These are phyloP conservation scores for Hirsutella minnesotensis DNA, from an alignment of 2,329 filamentous ascomycete species.

Conservation along the genomic window DNA sequence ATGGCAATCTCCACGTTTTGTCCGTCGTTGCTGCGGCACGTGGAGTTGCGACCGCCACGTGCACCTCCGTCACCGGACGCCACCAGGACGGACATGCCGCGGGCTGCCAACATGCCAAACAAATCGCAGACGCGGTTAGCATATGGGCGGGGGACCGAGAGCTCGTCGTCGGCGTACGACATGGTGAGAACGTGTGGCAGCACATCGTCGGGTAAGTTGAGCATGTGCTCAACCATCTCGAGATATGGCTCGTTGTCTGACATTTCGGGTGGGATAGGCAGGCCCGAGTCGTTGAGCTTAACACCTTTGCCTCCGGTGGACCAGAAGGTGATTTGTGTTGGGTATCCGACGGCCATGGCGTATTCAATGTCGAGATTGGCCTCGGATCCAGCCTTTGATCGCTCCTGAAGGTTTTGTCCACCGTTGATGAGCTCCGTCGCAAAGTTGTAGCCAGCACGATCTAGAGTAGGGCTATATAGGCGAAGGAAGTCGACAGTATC, in stretches of 20 bases:
- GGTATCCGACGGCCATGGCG: constrained; percentile 31
- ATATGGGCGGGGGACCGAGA: constrained; percentile 38
- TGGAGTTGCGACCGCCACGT: constrained; percentile 31
- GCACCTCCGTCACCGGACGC: constrained; percentile 40
- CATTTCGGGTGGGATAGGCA: constrained; percentile 14
- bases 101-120: constrained; percentile 39
- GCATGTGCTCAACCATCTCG: constrained; percentile 38
- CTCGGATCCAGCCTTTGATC: constrained; percentile 26
- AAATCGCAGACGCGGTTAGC: constrained; percentile 39
- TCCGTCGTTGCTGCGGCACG: constrained; percentile 48
- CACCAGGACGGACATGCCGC: constrained; percentile 39
- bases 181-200: constrained; percentile 45
- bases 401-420: constrained; percentile 29
- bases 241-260: constrained; percentile 45
- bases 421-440: constrained; percentile 28
- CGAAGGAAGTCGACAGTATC: constrained; percentile 29
- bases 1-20: constrained; percentile 41
- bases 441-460: constrained; percentile 25
- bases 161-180: constrained; percentile 48
- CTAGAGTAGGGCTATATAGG: constrained; percentile 22
- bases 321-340: constrained; percentile 31
- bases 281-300: constrained; percentile 26
- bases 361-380: constrained; percentile 38
- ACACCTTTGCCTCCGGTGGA: constrained; percentile 30
- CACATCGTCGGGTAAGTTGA: constrained; percentile 27